Evolutionary conservation across 2,329 filamentous ascomycete genomes (phyloP), one percentile per base, ranked within the genome.

Genomic region (Botrytis squamosa): DNA sequence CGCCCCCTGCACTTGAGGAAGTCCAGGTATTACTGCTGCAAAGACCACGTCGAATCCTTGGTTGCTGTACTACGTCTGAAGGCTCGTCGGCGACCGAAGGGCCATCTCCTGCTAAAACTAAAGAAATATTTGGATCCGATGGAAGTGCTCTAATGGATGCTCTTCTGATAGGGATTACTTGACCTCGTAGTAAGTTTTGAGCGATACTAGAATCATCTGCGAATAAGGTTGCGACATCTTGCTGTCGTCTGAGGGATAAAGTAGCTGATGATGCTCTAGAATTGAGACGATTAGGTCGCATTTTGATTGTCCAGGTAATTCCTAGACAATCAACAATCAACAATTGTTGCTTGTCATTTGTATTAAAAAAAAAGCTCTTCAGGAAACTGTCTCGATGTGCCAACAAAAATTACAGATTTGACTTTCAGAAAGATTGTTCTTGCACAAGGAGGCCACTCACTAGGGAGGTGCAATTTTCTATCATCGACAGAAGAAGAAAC

Each of bases 11-110:
- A 57, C 85, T 86, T 73, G 85, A 88, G 60, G 86, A 87, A 29
- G 87, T 86, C 89, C 89, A 90, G 4, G 87, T 89, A 60, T 84
- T 85, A 78, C 86, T 89, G 75, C 75, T 78, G 22, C 69, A 74
- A 38, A 74, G 62, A 20, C 60, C 72, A 60, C 77, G 73, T 25
- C 76, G 75, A 55, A 57, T 62, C 20, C n/a, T 63, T 16, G 55
- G 55, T 38, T 25, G 65, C 8, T 59, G 42, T 9, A 6, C 42
- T 33, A 38, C 29, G 25, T 63, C 46, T 10, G 49, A 57, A 70
- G 66, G 57, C 29, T 40, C 55, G 8, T 20, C 55, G 36, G 9
- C 20, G 38, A 63, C 38, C 5, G 46, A 63, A 70, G 65, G 55
- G 18, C 46, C 71, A 44, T 70, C 65, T 14, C 8, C 71, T 38